phyloP scores from a whole-genome alignment of 805 yeast genomes.

The Saturnispora bothae region DNA sequence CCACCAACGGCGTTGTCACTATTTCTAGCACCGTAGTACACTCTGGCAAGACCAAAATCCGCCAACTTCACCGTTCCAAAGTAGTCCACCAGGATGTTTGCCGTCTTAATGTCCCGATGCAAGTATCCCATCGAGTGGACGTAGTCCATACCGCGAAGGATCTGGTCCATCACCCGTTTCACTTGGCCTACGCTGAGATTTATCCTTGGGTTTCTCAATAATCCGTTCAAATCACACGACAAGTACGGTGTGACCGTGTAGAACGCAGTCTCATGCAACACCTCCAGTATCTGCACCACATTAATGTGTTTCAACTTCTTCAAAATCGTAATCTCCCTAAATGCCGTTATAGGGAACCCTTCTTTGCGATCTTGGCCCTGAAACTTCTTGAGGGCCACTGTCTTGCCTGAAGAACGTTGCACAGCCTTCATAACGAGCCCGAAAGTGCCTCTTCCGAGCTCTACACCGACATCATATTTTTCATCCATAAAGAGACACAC shows the following conservation, averaged over 20 bases:
- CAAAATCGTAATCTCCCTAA: conserved; percentile 80
- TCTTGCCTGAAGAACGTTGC: conserved; percentile 24
- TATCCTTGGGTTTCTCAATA: conserved; percentile 70
- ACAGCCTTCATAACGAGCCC: conserved; percentile 80
- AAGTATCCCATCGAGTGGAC: conserved; percentile 52
- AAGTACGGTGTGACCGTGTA: conserved; percentile 90
- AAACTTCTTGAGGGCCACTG: conserved; percentile 83
- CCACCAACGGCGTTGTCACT: conserved; percentile 16
- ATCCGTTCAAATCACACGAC: conserved; percentile 85
- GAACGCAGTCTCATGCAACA: conserved; percentile 54
- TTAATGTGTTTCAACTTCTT: conserved; percentile 61
- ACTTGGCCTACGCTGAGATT: conserved; percentile 53
- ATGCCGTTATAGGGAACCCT: conserved; percentile 88
- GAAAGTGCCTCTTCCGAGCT: conserved; percentile 77
- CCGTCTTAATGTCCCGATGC: conserved; percentile 93
- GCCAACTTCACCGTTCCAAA: conserved; percentile 80
- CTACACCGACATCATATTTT: background rate
- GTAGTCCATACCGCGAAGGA: conserved; percentile 70
- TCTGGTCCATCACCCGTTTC: conserved; percentile 73
- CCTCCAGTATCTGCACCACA: conserved; percentile 67
- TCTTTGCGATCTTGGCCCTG: conserved; percentile 69
- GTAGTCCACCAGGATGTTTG: conserved; percentile 77
- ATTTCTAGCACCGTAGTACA: conserved; percentile 29
- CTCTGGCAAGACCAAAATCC: conserved; percentile 89
- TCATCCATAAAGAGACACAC: background rate